Evolutionary conservation across 1,139 yeast species (phyloP).

Genomic region (Candida sojae): DNA sequence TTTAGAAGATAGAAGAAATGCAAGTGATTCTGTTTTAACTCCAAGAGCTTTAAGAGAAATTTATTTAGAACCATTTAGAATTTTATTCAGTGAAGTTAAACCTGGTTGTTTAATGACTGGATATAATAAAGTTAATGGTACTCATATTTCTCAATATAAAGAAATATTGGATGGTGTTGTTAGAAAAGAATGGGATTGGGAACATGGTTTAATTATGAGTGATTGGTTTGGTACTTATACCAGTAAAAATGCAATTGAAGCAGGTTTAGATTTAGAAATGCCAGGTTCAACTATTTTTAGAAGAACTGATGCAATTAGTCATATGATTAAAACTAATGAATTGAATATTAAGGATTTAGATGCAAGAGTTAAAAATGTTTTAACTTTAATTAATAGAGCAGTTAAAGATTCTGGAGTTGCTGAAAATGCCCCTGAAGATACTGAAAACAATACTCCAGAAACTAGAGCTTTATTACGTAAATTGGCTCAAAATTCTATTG

Average conservation of each 20-base stretch:
- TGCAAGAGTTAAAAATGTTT: slow-evolving; percentile 49
- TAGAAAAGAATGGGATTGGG: slow-evolving; percentile 33
- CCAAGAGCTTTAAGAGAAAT: slow-evolving; percentile 63
- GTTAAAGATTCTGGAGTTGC: slow-evolving; percentile 33
- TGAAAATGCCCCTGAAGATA: slow-evolving; percentile 31
- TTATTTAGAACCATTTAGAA: slow-evolving; percentile 62
- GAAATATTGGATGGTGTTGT: slow-evolving; percentile 45
- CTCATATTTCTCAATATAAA: slow-evolving; percentile 51
- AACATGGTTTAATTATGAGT: slow-evolving; percentile 54
- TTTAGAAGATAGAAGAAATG: slow-evolving; percentile 55
- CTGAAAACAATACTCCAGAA: slow-evolving; percentile 39
- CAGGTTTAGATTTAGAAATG: slow-evolving; percentile 64
- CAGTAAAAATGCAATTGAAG: slow-evolving; percentile 44
- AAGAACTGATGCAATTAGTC: slow-evolving; percentile 33
- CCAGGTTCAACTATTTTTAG: slow-evolving; percentile 60
- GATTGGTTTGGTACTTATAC: slow-evolving; percentile 66
- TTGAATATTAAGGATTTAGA: slow-evolving; percentile 33
- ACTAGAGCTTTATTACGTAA: slow-evolving; percentile 45
- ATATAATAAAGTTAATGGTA: slow-evolving; percentile 61
- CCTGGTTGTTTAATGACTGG: slow-evolving; percentile 52
- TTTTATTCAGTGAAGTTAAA: slow-evolving; percentile 50
- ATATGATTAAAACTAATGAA: slow-evolving; percentile 31
- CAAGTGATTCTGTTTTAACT: slow-evolving; percentile 49
- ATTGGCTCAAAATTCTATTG: slow-evolving; percentile 52
- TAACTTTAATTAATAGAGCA: slow-evolving; percentile 46